phyloP scores from a whole-genome alignment of 345 rosid species.

The Aquilaria yunnanensis region DNA sequence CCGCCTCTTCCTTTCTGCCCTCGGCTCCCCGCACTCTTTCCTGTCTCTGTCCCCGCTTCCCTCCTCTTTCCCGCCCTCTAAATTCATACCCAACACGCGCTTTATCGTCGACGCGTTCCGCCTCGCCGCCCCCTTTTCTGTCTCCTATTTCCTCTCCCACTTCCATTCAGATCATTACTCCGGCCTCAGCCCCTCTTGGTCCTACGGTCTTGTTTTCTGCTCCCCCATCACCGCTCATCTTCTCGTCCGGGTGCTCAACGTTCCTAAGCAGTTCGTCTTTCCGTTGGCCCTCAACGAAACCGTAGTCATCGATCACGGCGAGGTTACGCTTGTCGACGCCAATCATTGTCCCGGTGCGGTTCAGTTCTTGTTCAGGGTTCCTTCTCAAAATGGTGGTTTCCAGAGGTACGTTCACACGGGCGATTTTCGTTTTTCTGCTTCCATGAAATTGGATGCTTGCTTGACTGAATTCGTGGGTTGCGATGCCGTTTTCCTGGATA shows the following conservation, averaged over 20 bases:
- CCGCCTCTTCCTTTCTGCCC: constrained; percentile 41
- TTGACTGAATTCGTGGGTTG: constrained; percentile 58
- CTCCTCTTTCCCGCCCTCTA: constrained; percentile 43
- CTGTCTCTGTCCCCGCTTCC: constrained; percentile 27
- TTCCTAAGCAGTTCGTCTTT: constrained; percentile 45
- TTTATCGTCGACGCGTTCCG: constrained; percentile 83
- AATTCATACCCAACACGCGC: constrained; percentile 67
- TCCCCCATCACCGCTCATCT: constrained; percentile 62
- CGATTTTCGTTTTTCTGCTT: constrained; percentile 56
- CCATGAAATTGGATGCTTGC: constrained; percentile 44
- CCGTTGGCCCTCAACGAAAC: constrained; percentile 35
- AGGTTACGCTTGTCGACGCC: constrained; percentile 61
- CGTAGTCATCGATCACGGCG: constrained; percentile 52
- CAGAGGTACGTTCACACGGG: constrained; percentile 81
- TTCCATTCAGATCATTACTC: constrained; percentile 89
- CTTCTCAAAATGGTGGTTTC: constrained; percentile 16
- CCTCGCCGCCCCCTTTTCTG: constrained; percentile 35
- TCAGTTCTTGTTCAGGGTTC: constrained; percentile 66
- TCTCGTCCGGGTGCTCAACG: constrained; percentile 42
- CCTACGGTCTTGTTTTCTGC: constrained; percentile 71
- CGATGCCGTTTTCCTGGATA: constrained; percentile 69
- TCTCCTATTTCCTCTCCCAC: constrained; percentile 80
- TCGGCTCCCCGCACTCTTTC: constrained; percentile 19
- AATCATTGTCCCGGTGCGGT: constrained; percentile 95
- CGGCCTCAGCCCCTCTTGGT: constrained; percentile 72